These are phyloP conservation scores for Colletotrichum plurivorum DNA, from an alignment of 2,329 filamentous ascomycete species.

Conservation along the genomic window DNA sequence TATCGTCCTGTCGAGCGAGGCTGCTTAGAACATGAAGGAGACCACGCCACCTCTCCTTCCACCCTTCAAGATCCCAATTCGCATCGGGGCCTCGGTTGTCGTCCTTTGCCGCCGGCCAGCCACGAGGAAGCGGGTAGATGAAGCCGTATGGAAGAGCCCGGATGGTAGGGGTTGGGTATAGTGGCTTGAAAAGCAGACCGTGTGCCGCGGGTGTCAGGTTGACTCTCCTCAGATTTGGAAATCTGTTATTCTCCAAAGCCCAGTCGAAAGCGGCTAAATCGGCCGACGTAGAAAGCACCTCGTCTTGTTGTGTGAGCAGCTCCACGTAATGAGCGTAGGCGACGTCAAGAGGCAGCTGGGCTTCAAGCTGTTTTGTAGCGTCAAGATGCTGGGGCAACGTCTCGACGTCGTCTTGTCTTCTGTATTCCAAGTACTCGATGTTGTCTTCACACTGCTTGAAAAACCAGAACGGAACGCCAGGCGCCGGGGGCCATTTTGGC, in stretches of 20 bases:
- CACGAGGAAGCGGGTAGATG: slow-evolving; percentile 53
- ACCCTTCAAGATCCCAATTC: background rate
- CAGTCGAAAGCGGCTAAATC: slow-evolving; percentile 51
- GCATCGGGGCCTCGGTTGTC: background rate
- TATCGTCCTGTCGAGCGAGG: slow-evolving; percentile 41
- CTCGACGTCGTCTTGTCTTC: background rate
- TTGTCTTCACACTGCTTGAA: background rate
- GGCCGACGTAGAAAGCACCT: slow-evolving; percentile 45
- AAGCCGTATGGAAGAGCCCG: slow-evolving; percentile 56
- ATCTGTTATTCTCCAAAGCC: slow-evolving; percentile 47
- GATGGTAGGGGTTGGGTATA: slow-evolving; percentile 59
- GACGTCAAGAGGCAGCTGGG: slow-evolving; percentile 5
- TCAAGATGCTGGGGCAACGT: slow-evolving; percentile 1
- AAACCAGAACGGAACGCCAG: slow-evolving; percentile 5
- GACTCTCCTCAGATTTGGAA: slow-evolving; percentile 53
- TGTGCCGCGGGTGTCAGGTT: slow-evolving; percentile 57
- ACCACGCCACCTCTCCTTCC: slow-evolving; percentile 48
- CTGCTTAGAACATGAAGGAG: slow-evolving; percentile 47
- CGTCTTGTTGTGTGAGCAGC: slow-evolving; percentile 51
- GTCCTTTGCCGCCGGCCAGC: slow-evolving; percentile 44
- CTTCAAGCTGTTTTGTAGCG: slow-evolving; percentile 1
- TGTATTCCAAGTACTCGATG: background rate
- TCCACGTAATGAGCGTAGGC: slow-evolving; percentile 49
- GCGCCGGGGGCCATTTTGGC: background rate
- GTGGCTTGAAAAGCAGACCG: slow-evolving; percentile 50